These are phyloP conservation scores for Candolleomyces aberdarensis DNA, from an alignment of 768 basidiomycete genomes.

Conservation along the genomic window DNA sequence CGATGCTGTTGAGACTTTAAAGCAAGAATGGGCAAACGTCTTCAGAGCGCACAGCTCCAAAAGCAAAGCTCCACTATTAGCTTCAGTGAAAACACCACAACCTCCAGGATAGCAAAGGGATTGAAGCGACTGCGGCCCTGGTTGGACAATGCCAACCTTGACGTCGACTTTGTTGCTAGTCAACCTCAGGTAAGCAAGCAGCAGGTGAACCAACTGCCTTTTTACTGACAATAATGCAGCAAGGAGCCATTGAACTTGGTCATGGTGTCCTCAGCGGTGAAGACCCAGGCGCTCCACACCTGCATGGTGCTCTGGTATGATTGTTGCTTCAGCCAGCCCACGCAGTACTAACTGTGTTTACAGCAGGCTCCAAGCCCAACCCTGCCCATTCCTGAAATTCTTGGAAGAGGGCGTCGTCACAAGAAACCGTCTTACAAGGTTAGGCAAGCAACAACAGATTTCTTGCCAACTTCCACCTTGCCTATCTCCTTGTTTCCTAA, in stretches of 20 bases:
- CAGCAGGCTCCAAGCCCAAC: too few relatives aligned
- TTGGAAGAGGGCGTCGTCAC: not conserved
- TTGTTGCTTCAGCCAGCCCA: too few relatives aligned
- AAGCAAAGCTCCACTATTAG: not conserved
- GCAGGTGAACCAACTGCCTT: not conserved
- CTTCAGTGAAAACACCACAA: not conserved
- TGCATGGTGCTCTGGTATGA: too few relatives aligned
- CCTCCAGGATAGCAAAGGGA: not conserved
- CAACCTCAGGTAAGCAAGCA: not conserved
- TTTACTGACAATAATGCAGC: not conserved
- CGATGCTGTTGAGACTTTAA: not conserved
- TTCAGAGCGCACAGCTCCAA: not conserved
- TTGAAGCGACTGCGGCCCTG: not conserved
- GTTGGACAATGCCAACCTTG: not conserved
- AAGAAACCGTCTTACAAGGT: not conserved
- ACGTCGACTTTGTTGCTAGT: not conserved
- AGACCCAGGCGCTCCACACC: too few relatives aligned
- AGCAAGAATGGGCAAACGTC: not conserved
- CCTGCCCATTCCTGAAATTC: not conserved
- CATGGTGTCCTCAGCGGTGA: too few relatives aligned
- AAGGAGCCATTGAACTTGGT: too few relatives aligned
- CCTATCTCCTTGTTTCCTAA: not conserved
- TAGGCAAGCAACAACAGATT: not conserved
- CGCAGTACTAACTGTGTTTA: too few relatives aligned
- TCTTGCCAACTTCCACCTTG: not conserved